Conservation (phyloP, 2,329 filamentous ascomycete genomes). For the Elsinoe perseae region DNA sequence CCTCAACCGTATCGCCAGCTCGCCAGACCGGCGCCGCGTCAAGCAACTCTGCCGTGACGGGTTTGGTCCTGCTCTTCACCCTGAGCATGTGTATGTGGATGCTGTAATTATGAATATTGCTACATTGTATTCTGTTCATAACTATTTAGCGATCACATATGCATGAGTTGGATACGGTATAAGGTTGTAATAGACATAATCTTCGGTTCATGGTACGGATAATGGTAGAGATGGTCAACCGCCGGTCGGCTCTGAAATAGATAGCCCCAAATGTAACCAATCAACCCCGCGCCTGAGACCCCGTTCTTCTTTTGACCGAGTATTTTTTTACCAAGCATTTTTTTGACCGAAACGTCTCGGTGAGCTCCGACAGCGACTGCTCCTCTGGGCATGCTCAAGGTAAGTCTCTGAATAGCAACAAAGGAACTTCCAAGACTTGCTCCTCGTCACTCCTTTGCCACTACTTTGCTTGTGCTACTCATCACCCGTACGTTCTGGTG, state of each 20-base stretch:
- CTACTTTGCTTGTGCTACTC: background rate
- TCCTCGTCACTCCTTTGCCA: background rate
- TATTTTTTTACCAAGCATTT: no score
- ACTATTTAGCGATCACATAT: background rate
- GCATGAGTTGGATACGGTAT: background rate
- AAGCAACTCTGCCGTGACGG: background rate
- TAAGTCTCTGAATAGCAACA: no score
- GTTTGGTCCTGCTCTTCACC: slow-evolving; percentile 10
- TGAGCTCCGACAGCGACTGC: no score
- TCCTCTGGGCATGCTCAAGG: no score
- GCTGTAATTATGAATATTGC: slow-evolving; percentile 2
- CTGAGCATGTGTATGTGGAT: slow-evolving; percentile 13
- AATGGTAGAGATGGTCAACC: no score
- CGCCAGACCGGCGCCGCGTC: slow-evolving; percentile 7
- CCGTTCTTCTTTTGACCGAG: no score
- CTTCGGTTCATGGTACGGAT: background rate
- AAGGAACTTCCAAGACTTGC: background rate
- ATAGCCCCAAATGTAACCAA: no score
- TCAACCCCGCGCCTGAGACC: no score
- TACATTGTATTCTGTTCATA: slow-evolving; percentile 2
- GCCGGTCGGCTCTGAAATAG: no score
- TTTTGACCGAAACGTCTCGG: no score
- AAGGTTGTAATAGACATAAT: slow-evolving; percentile 12
- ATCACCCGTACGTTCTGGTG: background rate
- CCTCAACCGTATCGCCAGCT: slow-evolving; percentile 5